Percentiles rank a stretch among this genome's conserved stretches.
phyloP scores from a whole-genome alignment of 2,329 filamentous ascomycete genomes.

The Xylaria polymorpha region DNA sequence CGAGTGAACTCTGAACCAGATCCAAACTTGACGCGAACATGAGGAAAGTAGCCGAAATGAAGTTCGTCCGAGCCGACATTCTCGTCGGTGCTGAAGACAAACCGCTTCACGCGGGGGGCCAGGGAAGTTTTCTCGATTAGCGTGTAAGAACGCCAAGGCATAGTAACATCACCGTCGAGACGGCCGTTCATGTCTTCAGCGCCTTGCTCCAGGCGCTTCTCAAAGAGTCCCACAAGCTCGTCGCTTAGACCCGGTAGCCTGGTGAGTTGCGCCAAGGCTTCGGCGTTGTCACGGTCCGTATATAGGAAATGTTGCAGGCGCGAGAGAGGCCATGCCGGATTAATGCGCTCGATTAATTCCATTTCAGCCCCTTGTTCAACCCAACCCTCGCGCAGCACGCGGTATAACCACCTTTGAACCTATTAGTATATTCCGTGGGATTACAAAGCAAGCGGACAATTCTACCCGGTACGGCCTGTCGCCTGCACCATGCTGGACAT shows the following conservation, averaged over 20 bases:
- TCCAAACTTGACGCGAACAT: constrained; percentile 67
- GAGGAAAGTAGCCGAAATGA: constrained; percentile 57
- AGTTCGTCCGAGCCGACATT: constrained; percentile 51
- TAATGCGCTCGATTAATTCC: constrained; percentile 62
- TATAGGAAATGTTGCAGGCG: constrained; percentile 70
- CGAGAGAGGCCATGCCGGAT: constrained; percentile 70
- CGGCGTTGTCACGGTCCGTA: constrained; percentile 61
- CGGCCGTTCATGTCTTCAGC: constrained; percentile 49
- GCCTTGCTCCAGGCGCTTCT: constrained; percentile 61
- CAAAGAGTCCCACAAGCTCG: constrained; percentile 60
- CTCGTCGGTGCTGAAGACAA: constrained; percentile 61
- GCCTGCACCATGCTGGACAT: constrained; percentile 68
- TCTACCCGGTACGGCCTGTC: constrained; percentile 64
- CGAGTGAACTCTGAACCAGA: constrained; percentile 63
- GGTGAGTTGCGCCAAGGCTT: constrained; percentile 62
- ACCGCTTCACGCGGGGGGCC: constrained; percentile 61
- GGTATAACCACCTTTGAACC: constrained; percentile 65
- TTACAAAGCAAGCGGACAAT: neutral
- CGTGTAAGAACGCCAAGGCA: constrained; percentile 58
- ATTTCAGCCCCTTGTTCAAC: constrained; percentile 68
- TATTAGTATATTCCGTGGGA: neutral
- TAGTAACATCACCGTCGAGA: constrained; percentile 43
- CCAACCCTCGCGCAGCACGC: constrained; percentile 65
- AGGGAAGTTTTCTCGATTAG: constrained; percentile 63
- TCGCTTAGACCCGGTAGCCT: constrained; percentile 61